Evolutionary conservation across 108 stramenopile species (phyloP).

Genomic region (Chaetoceros muelleri): DNA sequence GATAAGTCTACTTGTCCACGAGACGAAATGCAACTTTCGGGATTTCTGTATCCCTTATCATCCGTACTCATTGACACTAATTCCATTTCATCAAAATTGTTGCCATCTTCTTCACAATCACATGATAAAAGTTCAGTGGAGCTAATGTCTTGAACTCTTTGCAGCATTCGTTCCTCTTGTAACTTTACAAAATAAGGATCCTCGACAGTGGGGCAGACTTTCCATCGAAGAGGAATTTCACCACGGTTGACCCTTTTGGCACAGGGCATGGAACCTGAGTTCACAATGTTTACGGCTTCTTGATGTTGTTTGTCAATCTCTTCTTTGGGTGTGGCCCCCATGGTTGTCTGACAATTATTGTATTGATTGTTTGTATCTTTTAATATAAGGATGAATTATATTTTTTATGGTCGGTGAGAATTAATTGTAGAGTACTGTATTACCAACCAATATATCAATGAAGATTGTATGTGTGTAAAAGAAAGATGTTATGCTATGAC

Average conservation of each 20-base stretch:
- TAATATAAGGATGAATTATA: too few relatives aligned
- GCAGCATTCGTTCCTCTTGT: too few relatives aligned
- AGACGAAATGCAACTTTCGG: constrained; percentile 42
- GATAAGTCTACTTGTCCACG: constrained; percentile 56
- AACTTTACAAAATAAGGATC: constrained; percentile 1
- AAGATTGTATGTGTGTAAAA: too few relatives aligned
- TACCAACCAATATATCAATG: too few relatives aligned
- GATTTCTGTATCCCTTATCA: constrained; percentile 4
- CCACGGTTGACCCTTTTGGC: constrained; percentile 37
- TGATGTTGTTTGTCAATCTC: constrained; percentile 66
- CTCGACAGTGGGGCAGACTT: constrained; percentile 36
- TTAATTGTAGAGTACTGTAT: too few relatives aligned
- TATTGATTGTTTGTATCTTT: too few relatives aligned
- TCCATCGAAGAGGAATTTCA: constrained; percentile 50
- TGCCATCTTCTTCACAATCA: constrained; percentile 2
- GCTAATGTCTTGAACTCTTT: background rate
- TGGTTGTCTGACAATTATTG: too few relatives aligned
- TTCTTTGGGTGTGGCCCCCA: constrained; percentile 59
- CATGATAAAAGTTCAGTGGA: background rate
- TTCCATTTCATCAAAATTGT: constrained; percentile 4
- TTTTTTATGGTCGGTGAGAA: too few relatives aligned
- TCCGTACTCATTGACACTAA: background rate
- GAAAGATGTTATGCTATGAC: too few relatives aligned
- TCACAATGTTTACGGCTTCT: constrained; percentile 35
- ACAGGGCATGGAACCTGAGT: constrained; percentile 24